Evolutionary conservation across 768 basidiomycete species (phyloP), one percentile per base, ranked within the genome.

Genomic region (Tylopilus rubrobrunneus): DNA sequence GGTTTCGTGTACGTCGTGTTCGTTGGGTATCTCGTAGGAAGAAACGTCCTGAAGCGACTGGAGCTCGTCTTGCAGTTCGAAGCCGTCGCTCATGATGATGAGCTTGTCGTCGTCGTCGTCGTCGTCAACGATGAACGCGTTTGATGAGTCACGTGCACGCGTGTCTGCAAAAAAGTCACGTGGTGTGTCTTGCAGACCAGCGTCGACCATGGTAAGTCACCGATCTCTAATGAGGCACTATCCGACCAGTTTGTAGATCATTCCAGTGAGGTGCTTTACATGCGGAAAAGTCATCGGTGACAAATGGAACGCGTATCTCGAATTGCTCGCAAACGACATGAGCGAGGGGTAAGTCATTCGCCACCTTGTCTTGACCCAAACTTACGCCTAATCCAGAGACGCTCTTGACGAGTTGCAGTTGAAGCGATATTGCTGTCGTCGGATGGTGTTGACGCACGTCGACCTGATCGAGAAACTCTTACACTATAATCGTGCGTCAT

Each of bases 221-320:
- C 23, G 7, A 12, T 14, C n/a, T 5, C 23, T 19, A 9, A 19
- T 10, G 4, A 5, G 7, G 15, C 14, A 7, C 23, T 41, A 15
- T 41, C 14, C 33, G 14, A 46, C 37, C 2, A 39, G 11, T 39
- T 12, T 15, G 4, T 63, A 96, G 95, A 98, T 98, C 57, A 96
- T 97, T 59, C 94, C 95, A 44, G 91, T 98, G 8, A 85, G 95
- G 41, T 96, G 94, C 61, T 97, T 97, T 67, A 92, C 94, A 17
- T 96, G 93, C 66, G 96, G 96, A 43, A 98, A 98, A 72, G 94
- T 98, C 57, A 87, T 98, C 40, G 93, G 96, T 46, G 92, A 98
- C 76, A 91, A 97, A 60, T 98, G 96, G 95, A 87, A 83, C 54
- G 79, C 81, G 21, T 98, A 97, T 69, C 74, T 97, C 36, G 85